Evolutionary conservation across 495 filamentous ascomycete species (phyloP).

Genomic region (Neurospora terricola): DNA sequence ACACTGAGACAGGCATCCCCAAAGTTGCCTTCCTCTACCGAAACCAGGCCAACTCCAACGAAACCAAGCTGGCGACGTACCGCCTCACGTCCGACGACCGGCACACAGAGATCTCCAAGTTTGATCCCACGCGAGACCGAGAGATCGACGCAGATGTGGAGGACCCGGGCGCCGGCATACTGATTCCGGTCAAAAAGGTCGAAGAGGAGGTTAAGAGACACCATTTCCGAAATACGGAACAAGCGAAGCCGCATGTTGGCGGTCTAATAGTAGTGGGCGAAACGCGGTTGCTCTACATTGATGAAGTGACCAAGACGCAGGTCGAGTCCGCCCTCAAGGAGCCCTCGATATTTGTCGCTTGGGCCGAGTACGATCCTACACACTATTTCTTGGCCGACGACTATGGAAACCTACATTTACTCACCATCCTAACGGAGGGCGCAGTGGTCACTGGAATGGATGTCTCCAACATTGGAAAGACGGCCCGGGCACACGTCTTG

Average conservation of each 20-base stretch:
- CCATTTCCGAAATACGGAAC: constrained; percentile 37
- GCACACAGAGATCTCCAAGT: constrained; percentile 31
- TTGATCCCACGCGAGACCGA: constrained; percentile 37
- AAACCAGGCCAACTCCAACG: constrained; percentile 52
- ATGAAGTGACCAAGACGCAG: constrained; percentile 55
- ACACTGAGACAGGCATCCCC: constrained; percentile 61
- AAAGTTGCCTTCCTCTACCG: constrained; percentile 79
- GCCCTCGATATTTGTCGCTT: constrained; percentile 74
- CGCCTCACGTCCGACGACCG: constrained; percentile 43
- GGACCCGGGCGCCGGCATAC: constrained; percentile 63
- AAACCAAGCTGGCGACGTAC: constrained; percentile 50
- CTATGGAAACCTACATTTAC: constrained; percentile 69
- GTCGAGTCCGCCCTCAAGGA: constrained; percentile 54
- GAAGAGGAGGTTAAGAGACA: constrained; percentile 41
- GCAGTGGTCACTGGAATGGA: constrained; percentile 39
- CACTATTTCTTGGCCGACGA: constrained; percentile 85
- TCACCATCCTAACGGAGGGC: constrained; percentile 60
- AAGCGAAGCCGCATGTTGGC: constrained; percentile 42
- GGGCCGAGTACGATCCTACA: constrained; percentile 71
- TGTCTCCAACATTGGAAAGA: constrained; percentile 59
- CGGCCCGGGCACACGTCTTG: constrained; percentile 62
- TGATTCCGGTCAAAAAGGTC: constrained; percentile 69
- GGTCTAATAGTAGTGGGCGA: constrained; percentile 80
- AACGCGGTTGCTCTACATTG: constrained; percentile 72
- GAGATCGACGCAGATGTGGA: constrained; percentile 47